Percentiles rank a stretch among this genome's conserved stretches.
These are phyloP conservation scores for Beauveria caledonica DNA, from an alignment of 2,329 filamentous ascomycete genomes.

Conservation along the genomic window DNA sequence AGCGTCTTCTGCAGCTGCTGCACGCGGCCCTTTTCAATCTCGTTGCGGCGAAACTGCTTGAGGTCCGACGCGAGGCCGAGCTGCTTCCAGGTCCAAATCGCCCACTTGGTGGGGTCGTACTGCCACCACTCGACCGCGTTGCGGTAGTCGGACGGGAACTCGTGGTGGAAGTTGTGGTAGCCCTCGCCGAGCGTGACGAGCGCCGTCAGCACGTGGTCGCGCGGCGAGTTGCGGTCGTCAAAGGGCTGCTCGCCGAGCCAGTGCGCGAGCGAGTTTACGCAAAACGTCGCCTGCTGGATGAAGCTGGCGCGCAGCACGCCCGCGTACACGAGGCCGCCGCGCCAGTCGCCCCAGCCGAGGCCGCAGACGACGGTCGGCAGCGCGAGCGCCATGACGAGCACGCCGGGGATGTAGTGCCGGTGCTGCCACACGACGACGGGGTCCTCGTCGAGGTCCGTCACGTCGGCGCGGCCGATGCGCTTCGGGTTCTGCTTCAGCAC, in stretches of 20 bases:
- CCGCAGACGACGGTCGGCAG: slow-evolving; percentile 71
- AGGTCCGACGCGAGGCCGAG: slow-evolving; percentile 77
- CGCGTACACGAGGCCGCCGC: slow-evolving; percentile 75
- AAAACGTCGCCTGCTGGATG: slow-evolving; percentile 88
- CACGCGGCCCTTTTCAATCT: slow-evolving; percentile 85
- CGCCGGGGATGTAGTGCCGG: slow-evolving; percentile 73
- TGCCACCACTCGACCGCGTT: slow-evolving; percentile 88
- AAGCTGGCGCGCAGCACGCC: slow-evolving; percentile 83
- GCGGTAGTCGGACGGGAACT: slow-evolving; percentile 88
- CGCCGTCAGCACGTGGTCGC: slow-evolving; percentile 80
- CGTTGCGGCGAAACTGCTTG: slow-evolving; percentile 85
- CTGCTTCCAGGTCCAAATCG: slow-evolving; percentile 77
- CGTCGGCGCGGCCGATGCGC: slow-evolving; percentile 79
- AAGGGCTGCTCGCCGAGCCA: slow-evolving; percentile 91
- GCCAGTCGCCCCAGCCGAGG: slow-evolving; percentile 72
- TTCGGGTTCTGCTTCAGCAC: slow-evolving; percentile 90
- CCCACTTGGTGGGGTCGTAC: slow-evolving; percentile 89
- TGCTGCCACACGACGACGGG: slow-evolving; percentile 82
- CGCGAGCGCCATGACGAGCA: slow-evolving; percentile 66
- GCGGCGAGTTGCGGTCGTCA: slow-evolving; percentile 84
- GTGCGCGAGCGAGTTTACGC: slow-evolving; percentile 84
- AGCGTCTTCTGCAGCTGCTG: slow-evolving; percentile 91
- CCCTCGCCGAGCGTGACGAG: slow-evolving; percentile 80
- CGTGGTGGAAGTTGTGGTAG: slow-evolving; percentile 95
- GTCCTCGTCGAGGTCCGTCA: slow-evolving; percentile 81